Evolutionary conservation across 768 basidiomycete species (phyloP), one percentile per base, ranked within the genome.

Genomic region (Crepidotus variabilis): DNA sequence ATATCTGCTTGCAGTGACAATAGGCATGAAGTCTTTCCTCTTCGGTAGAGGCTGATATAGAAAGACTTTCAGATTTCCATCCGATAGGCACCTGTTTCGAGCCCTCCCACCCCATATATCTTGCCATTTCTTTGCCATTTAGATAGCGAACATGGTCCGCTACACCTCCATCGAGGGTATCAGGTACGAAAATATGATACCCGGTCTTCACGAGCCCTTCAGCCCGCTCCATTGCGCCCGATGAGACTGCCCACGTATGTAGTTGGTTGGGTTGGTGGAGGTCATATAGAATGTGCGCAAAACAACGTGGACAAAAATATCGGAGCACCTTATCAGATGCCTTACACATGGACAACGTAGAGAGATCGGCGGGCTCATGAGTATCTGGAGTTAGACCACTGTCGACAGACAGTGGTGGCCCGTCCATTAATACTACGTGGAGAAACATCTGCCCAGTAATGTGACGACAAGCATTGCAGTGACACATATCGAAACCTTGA

Each of bases 401-500:
- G 6, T 43, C 28, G 2, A 13, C 36, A 21, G 50, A n/a, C 5
- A 60, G 34, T 11, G 59, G 59, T 13, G 28, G 9, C 8, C 49
- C 50, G 47, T 23, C 32, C 46, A 70, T 56, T 13, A 34, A 35
- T 24, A 62, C 57, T 21, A 59, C 47, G 21, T 55, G 53, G 2
- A 58, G 50, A 16, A 59, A 57, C 32, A 68, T 60, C 55, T 67
- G 63, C 1, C 70, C 70, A 6, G 63, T 65, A 23, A 56, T 60
- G 52, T 70, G 70, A 5, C 68, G 53, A 52, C 70, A 70, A 36
- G 62, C 53, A 20, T 60, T 64, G 54, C 70, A 71, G 52, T 71
- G 68, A 50, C 70, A 71, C 11, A 68, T 55, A 20, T 43, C 47
- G 6, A 33, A 53, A 9, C 24, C 23, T 20, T 56, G 18, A 3